Base-by-base conservation (phyloP, 139 green algal genomes). In the Chlamydomonas applanata region DNA sequence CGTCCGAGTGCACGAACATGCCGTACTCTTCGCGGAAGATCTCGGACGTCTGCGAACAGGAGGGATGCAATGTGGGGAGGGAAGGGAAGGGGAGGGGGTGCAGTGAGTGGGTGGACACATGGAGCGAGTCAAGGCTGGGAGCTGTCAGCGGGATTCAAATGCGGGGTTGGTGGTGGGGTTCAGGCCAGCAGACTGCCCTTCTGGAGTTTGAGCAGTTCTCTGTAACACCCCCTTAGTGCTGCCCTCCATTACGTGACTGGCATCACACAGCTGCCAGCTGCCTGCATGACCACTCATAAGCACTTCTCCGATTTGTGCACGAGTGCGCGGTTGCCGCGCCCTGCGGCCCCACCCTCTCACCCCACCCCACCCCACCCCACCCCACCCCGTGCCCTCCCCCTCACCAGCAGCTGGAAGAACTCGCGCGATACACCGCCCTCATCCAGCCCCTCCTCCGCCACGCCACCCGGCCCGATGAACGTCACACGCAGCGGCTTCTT, bases 401-500 rank as follows among this genome's bases (percentile, higher is more conserved):
- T 33, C 22, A 86, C 75, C 75, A 97, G 82, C 36, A 97, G 84
- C 84, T 95, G 92, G 85, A 97, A 97, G 74, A 97, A 97, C 85
- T 89, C 84, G 17, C 80, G 69, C 17, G 40, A 75, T n/a, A 97
- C 93, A 0, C 93, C 94, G 0, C 93, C 93, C 72, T 91, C 89
- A 72, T 97, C 93, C 69, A 95, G 72, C 1, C 82, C 93, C 75
- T 97, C 89, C 78, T 97, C 93, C 3, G 84, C 59, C 57, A 93
- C 71, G 1, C 52, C 61, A 29, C 78, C 68, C 9, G 69, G 62
- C 0, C 69, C 82, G 3, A 97, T 73, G 74, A 97, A 97, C 0
- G 83, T 89, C 46, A 93, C 88, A 2, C 77, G 69, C 73, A 97
- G 79, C 2, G 90, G 90, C 81, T 96, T 95, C 72, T 91, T 90